A percentile compares a stretch with the other conserved stretches of the same genome.
Evolutionary conservation across 208 protist species (phyloP).

Genomic region (Trypanosoma boissoni): DNA sequence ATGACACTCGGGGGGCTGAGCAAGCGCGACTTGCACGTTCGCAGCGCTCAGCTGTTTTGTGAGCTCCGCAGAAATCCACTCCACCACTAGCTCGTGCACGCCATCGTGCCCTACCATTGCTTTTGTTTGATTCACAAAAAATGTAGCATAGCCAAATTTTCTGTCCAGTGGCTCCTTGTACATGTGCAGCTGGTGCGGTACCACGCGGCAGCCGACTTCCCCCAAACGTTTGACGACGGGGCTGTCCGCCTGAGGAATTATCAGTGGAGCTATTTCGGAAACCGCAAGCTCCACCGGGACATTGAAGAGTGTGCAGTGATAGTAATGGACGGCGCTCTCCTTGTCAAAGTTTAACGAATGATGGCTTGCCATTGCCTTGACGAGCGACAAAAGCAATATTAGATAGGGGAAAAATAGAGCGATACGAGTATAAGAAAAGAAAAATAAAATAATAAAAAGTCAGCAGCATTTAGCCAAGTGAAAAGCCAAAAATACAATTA

Average conservation of each 20-base stretch:
- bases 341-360: constrained; percentile 27
- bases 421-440: constrained; percentile 25
- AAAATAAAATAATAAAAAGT: no score
- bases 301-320: constrained; percentile 54
- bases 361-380: constrained; percentile 17
- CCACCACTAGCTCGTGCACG: constrained; percentile 35
- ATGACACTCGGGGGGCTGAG: constrained; percentile 62
- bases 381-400: no score
- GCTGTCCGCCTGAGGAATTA: constrained; percentile 39
- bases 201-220: constrained; percentile 32
- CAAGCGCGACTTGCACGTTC: constrained; percentile 34
- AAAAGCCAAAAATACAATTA: no score
- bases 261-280: constrained; percentile 32
- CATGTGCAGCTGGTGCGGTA: constrained; percentile 70
- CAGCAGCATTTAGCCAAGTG: no score
- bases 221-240: constrained; percentile 34
- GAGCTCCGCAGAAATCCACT: constrained; percentile 55
- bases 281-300: constrained; percentile 44
- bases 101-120: constrained; percentile 5
- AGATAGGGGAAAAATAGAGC: constrained; percentile 1
- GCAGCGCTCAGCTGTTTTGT: constrained; percentile 36
- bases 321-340: constrained; percentile 48
- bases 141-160: constrained; percentile 80
- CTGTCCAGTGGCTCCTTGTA: constrained; percentile 72
- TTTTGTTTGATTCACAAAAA: constrained; percentile 38